A percentile compares a stretch with the other conserved stretches of the same genome.
These are phyloP conservation scores for Ophiocordyceps camponoti-saundersi DNA, from an alignment of 2,329 filamentous ascomycete genomes.

Conservation along the genomic window DNA sequence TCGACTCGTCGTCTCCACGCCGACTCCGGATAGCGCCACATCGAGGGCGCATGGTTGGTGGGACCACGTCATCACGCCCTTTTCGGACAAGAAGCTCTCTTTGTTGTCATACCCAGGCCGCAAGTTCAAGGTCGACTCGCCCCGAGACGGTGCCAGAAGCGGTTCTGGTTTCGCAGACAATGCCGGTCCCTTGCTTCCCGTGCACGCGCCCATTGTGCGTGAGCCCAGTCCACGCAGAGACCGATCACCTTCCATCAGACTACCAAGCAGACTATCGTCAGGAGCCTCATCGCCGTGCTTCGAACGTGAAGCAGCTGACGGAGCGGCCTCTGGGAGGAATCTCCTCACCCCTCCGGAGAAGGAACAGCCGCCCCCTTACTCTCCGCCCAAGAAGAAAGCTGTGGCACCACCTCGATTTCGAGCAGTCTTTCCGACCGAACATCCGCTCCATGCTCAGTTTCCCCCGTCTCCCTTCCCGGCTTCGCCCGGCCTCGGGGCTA, in stretches of 20 bases:
- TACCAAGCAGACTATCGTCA: constrained; percentile 1
- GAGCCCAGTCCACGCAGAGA: constrained; percentile 18
- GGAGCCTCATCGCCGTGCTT: neutral
- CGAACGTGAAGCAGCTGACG: neutral
- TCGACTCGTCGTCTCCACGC: constrained; percentile 12
- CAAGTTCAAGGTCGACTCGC: constrained; percentile 14
- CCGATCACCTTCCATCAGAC: constrained; percentile 11
- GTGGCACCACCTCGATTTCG: constrained; percentile 28
- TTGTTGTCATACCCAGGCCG: constrained; percentile 27
- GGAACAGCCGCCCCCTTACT: constrained; percentile 39
- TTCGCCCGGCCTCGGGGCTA: constrained; percentile 43
- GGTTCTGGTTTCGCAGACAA: constrained; percentile 4
- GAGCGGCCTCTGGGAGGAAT: constrained; percentile 18
- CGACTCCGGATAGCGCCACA: constrained; percentile 28
- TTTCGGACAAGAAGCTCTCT: constrained; percentile 28
- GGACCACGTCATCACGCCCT: constrained; percentile 61
- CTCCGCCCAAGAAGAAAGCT: constrained; percentile 24
- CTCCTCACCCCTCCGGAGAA: constrained; percentile 15
- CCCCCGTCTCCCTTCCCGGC: constrained; percentile 42
- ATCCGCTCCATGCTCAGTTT: constrained; percentile 26
- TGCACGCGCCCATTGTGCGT: constrained; percentile 17
- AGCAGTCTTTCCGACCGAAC: constrained; percentile 39
- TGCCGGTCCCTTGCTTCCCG: constrained; percentile 4
- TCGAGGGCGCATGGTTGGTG: constrained; percentile 56
- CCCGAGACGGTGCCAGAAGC: constrained; percentile 14